Percentiles rank a stretch among this genome's conserved stretches.
These are phyloP conservation scores for Salvia splendens DNA, from an alignment of 257 asterid genomes.

Conservation along the genomic window DNA sequence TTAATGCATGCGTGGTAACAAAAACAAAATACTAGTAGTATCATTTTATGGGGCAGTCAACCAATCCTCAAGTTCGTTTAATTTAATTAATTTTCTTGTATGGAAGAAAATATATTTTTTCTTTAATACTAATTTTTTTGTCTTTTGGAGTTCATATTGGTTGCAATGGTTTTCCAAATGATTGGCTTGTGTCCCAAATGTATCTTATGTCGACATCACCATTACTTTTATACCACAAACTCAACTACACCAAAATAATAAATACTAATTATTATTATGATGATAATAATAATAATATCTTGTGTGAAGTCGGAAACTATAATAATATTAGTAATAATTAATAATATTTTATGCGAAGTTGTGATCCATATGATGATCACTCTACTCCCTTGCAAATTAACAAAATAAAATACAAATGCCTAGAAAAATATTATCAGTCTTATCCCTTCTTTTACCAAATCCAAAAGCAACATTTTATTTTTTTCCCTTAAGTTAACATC, in stretches of 20 bases:
- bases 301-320: too few relatives aligned
- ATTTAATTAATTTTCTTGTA: not conserved
- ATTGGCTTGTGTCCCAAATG: slow-evolving; percentile 30
- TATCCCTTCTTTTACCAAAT: too few relatives aligned
- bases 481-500: too few relatives aligned
- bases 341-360: not conserved
- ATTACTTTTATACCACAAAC: slow-evolving; percentile 12
- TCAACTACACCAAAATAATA: not conserved
- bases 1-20: slow-evolving; percentile 11
- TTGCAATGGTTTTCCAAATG: slow-evolving; percentile 37
- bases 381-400: too few relatives aligned
- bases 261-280: too few relatives aligned
- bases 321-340: not conserved
- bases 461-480: too few relatives aligned
- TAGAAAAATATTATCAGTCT: too few relatives aligned
- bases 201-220: slow-evolving; percentile 31
- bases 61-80: slow-evolving; percentile 4
- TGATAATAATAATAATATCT: not conserved
- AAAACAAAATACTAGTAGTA: slow-evolving; percentile 8
- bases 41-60: slow-evolving; percentile 28
- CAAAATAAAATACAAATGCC: too few relatives aligned
- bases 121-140: not conserved
- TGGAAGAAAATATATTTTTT: not conserved
- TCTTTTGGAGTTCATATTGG: slow-evolving; percentile 27
- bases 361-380: too few relatives aligned